Conservation (phyloP, 1,139 yeast species). For the Hansenula sp. region DNA sequence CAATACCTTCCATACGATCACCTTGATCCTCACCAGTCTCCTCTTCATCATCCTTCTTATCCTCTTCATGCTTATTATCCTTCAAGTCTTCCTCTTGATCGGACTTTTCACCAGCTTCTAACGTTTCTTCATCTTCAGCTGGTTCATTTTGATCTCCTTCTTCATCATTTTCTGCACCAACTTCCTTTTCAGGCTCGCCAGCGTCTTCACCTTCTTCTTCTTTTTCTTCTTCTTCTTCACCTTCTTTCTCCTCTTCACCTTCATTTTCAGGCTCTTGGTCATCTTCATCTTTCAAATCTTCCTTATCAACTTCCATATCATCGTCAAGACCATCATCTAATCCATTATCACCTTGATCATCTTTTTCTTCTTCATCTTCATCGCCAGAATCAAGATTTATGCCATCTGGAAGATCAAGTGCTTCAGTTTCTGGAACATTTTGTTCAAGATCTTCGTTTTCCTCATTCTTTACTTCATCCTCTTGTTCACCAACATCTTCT, state of each 20-base stretch:
- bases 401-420: constrained; percentile 82
- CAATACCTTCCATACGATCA: constrained; percentile 29
- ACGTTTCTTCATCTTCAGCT: constrained; percentile 23
- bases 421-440: constrained; percentile 74
- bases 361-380: constrained; percentile 47
- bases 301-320: constrained; percentile 22
- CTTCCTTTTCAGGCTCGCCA: constrained; percentile 27
- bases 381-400: constrained; percentile 72
- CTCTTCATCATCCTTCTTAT: constrained; percentile 22
- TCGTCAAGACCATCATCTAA: constrained; percentile 25
- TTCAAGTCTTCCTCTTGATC: constrained; percentile 27
- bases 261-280: constrained; percentile 25
- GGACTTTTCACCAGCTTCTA: constrained; percentile 25
- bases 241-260: constrained; percentile 30
- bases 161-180: constrained; percentile 26
- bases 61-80: constrained; percentile 25
- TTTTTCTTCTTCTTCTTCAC: constrained; percentile 28
- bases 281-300: constrained; percentile 25
- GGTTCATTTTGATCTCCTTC: constrained; percentile 25
- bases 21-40: constrained; percentile 25
- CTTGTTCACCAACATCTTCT: constrained; percentile 74
- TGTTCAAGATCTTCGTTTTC: constrained; percentile 70
- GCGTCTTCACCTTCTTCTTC: constrained; percentile 28
- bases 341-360: constrained; percentile 26
- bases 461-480: constrained; percentile 69